Percentiles rank a stretch among this genome's conserved stretches.
phyloP scores from a whole-genome alignment of 75 land plant genomes.

The Sequoiadendron giganteum region DNA sequence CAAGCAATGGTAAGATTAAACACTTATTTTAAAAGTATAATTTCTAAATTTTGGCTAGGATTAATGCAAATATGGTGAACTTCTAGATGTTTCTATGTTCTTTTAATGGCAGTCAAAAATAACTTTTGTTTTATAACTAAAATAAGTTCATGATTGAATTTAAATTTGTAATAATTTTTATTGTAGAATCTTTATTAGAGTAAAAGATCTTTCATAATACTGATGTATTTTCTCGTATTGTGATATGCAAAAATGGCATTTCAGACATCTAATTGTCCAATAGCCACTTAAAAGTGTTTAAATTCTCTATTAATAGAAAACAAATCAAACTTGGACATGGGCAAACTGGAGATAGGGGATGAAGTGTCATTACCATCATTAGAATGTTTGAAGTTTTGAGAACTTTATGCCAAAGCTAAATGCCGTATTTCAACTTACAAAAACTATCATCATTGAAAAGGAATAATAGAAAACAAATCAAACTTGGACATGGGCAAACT shows the following conservation, averaged over 20 bases:
- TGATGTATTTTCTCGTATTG: neutral
- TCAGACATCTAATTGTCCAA: neutral
- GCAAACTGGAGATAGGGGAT: neutral
- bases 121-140: neutral
- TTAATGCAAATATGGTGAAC: neutral
- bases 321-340: neutral
- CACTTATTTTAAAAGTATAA: neutral
- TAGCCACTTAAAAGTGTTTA: neutral
- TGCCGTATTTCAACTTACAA: neutral
- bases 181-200: neutral
- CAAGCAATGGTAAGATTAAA: conserved; percentile 39
- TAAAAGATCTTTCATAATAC: neutral
- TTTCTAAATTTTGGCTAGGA: neutral
- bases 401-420: neutral
- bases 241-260: neutral
- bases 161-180: neutral
- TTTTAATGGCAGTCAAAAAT: neutral
- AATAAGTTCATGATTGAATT: neutral
- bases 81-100: neutral
- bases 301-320: neutral
- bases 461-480: neutral
- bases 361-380: neutral
- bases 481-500: neutral
- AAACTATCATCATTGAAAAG: neutral
- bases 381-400: neutral